A percentile compares a stretch with the other conserved stretches of the same genome.
phyloP scores from a whole-genome alignment of 306 rosid genomes.

The Betula pendula region DNA sequence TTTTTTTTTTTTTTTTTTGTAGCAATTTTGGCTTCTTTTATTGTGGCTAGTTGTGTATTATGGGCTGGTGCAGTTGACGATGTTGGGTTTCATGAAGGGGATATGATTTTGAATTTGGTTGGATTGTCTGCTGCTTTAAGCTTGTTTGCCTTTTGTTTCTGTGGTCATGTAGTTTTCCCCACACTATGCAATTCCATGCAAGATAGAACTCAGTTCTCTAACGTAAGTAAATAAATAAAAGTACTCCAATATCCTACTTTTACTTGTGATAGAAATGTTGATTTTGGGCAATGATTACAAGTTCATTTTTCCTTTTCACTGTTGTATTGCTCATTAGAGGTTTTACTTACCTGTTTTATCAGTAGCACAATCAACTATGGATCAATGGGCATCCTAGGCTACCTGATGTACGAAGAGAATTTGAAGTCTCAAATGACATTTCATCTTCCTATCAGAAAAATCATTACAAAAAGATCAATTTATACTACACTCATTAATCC shows the following conservation, averaged over 20 bases:
- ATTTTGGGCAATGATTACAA: too few species aligned
- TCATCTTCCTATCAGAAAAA: too few species aligned
- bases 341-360: too few species aligned
- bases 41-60: conserved; percentile 42
- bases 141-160: conserved; percentile 55
- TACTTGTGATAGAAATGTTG: too few species aligned
- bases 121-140: conserved; percentile 53
- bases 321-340: too few species aligned
- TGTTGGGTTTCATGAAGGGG: conserved; percentile 51
- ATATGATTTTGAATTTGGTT: conserved; percentile 19
- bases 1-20: conserved; percentile 65
- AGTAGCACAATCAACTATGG: too few species aligned
- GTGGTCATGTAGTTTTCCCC: conserved; percentile 71
- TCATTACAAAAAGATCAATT: too few species aligned
- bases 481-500: too few species aligned
- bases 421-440: too few species aligned
- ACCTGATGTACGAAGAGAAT: too few species aligned
- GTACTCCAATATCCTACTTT: background rate
- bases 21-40: conserved; percentile 54
- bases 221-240: conserved; percentile 47
- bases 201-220: conserved; percentile 51
- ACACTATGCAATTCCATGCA: conserved; percentile 61
- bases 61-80: conserved; percentile 63
- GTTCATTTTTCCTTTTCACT: too few species aligned
- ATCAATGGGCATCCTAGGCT: too few species aligned